Evolutionary conservation across 768 basidiomycete genomes (phyloP), one percentile per base, ranked within the genome.

Genomic region (Termitomyces sp.): DNA sequence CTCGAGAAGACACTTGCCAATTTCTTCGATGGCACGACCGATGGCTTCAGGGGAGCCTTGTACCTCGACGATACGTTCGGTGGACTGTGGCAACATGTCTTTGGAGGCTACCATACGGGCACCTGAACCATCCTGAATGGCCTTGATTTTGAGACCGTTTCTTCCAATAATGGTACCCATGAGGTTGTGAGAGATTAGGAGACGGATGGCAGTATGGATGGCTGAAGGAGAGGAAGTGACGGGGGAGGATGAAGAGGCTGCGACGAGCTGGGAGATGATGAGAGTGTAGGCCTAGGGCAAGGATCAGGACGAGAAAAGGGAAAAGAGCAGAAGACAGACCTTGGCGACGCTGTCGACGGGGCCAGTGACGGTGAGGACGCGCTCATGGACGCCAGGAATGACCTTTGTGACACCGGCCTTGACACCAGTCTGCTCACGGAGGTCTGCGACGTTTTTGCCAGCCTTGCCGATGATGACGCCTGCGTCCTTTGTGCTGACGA

Each of bases 161-260:
- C 95, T 88, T 63, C 97, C 97, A 65, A 98, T 98, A 76, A 99
- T 90, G 58, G 93, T 94, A 51, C 97, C 97, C 97, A 99, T 99
- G 62, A 99, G 81, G 74, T 98, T 96, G 77, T 99, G 97, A 44
- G 94, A 96, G 77, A 99, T 94, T 66, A 99, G 81, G 62, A 99
- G 93, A 58, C 94, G 92, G 71, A 99, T 88, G 58, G 94, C 91
- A 56, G 94, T 94, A 71, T 89, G 85, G 50, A 81, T 74, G 55
- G 88, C 77, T n/a, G 86, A 82, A 21, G 90, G 76, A 53, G 91
- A 79, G 60, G 84, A 73, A 41, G 85, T 77, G 55, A 80, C 72
- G 48, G 84, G 86, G 43, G 88, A 87, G 43, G 91, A 77, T 45
- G 91, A 85, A 65, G 82, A 85, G 40, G 92, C 84, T 58, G 88